A percentile compares a stretch with the other conserved stretches of the same genome.
phyloP scores from a whole-genome alignment of 2,329 filamentous ascomycete genomes.

The Venturia asperata region DNA sequence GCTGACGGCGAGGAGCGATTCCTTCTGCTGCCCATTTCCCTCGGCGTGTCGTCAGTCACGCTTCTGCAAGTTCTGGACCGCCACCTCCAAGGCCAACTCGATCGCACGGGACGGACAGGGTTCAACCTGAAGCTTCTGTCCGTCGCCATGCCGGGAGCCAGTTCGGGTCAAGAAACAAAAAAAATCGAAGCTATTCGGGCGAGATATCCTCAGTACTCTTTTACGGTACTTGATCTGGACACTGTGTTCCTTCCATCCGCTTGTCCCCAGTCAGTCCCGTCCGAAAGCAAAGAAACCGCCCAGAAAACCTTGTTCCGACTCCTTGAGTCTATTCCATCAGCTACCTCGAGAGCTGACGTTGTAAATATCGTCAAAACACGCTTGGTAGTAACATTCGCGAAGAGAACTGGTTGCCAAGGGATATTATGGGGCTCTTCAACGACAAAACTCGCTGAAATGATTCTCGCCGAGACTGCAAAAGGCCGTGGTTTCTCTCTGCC shows the following conservation, averaged over 20 bases:
- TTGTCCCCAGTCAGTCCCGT: conserved; percentile 41
- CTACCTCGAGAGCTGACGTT: conserved; percentile 70
- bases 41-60: conserved; percentile 71
- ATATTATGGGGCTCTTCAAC: conserved; percentile 82
- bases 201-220: conserved; percentile 37
- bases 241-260: conserved; percentile 55
- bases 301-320: conserved; percentile 41
- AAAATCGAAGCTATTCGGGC: conserved; percentile 25
- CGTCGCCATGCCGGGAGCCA: conserved; percentile 27
- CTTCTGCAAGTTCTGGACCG: conserved; percentile 69
- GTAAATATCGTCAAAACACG: conserved; percentile 62
- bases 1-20: conserved; percentile 40
- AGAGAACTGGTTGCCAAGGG: conserved; percentile 54
- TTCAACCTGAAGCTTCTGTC: conserved; percentile 58
- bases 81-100: conserved; percentile 59
- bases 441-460: conserved; percentile 77
- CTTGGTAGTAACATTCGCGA: conserved; percentile 61
- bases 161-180: background rate
- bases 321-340: conserved; percentile 58
- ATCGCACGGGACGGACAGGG: conserved; percentile 55
- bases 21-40: conserved; percentile 73
- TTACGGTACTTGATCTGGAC: conserved; percentile 55
- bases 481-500: conserved; percentile 79
- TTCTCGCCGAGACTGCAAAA: conserved; percentile 82
- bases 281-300: background rate